These are phyloP conservation scores for Pistacia integerrima DNA, from an alignment of 345 rosid genomes.

Conservation along the genomic window DNA sequence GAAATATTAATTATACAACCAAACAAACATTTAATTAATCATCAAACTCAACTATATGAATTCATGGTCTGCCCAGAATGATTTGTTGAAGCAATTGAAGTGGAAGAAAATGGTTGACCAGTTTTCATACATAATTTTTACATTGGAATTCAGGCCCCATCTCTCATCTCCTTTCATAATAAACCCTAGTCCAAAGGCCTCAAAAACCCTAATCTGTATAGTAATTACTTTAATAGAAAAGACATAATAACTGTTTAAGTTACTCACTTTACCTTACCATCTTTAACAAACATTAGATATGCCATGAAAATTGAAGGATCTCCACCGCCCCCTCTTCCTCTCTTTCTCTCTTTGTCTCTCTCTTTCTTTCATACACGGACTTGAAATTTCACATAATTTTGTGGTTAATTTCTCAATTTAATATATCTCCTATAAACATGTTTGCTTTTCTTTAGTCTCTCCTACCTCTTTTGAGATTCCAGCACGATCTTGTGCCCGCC, in stretches of 20 bases:
- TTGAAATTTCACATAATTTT: slow-evolving; percentile 5
- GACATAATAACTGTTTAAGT: slow-evolving; percentile 12
- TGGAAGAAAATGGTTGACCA: slow-evolving; percentile 2
- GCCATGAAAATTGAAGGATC: slow-evolving; percentile 14
- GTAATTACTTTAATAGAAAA: slow-evolving; percentile 20
- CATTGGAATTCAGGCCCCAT: slow-evolving; percentile 9
- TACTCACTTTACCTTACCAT: slow-evolving; percentile 33
- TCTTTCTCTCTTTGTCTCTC: slow-evolving; percentile 20
- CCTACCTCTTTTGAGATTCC: slow-evolving; percentile 29
- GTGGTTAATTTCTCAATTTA: slow-evolving; percentile 6
- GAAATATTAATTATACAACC: background rate
- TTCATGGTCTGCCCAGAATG: background rate
- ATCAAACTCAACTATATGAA: no score
- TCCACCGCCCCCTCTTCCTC: slow-evolving; percentile 1
- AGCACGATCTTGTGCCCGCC: slow-evolving; percentile 32
- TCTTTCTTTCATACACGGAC: background rate
- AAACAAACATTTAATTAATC: background rate
- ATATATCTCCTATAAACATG: background rate
- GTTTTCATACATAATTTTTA: background rate
- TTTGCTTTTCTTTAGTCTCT: background rate
- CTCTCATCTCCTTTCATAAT: slow-evolving; percentile 4
- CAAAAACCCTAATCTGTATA: slow-evolving; percentile 50
- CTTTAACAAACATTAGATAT: slow-evolving; percentile 18
- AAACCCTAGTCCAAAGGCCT: slow-evolving; percentile 37
- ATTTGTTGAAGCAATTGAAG: background rate